A percentile compares a stretch with the other conserved stretches of the same genome.
Evolutionary conservation across 1,139 yeast species (phyloP).

Genomic region (Debaryomyces psychrophilus): DNA sequence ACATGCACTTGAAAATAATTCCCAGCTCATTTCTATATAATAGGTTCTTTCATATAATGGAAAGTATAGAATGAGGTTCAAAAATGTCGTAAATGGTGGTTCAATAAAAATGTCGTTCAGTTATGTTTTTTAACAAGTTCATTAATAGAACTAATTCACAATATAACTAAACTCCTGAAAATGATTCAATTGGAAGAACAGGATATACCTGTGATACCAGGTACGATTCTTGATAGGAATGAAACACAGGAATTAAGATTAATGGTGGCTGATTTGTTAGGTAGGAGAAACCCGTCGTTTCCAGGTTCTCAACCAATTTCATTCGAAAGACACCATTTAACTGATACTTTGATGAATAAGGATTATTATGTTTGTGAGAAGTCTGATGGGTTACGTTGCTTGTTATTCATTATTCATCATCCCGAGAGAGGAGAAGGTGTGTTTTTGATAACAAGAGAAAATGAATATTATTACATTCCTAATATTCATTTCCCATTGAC

Average conservation of each 20-base stretch:
- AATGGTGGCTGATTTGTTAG: conserved; percentile 70
- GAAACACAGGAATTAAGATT: conserved; percentile 69
- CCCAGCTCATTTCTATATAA: background rate
- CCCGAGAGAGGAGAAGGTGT: conserved; percentile 77
- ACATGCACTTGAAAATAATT: too few species aligned
- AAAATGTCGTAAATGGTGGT: conserved; percentile 3
- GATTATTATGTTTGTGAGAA: conserved; percentile 92
- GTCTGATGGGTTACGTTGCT: conserved; percentile 88
- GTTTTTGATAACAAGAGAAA: conserved; percentile 78
- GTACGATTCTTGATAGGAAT: conserved; percentile 70
- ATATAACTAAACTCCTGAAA: background rate
- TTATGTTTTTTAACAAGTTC: background rate
- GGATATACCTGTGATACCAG: conserved; percentile 83
- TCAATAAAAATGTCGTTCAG: conserved; percentile 5
- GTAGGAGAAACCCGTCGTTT: conserved; percentile 54
- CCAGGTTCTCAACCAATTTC: conserved; percentile 97
- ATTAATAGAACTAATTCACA: background rate
- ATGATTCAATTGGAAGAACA: conserved; percentile 54
- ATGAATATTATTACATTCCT: conserved; percentile 80
- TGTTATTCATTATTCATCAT: conserved; percentile 68
- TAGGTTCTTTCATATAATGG: too few species aligned
- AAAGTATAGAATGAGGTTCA: too few species aligned
- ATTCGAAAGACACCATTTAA: conserved; percentile 74
- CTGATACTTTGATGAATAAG: conserved; percentile 57
- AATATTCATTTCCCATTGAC: conserved; percentile 79